Base-by-base conservation (phyloP, 2,329 filamentous ascomycete genomes). In the Fusarium sp. region DNA sequence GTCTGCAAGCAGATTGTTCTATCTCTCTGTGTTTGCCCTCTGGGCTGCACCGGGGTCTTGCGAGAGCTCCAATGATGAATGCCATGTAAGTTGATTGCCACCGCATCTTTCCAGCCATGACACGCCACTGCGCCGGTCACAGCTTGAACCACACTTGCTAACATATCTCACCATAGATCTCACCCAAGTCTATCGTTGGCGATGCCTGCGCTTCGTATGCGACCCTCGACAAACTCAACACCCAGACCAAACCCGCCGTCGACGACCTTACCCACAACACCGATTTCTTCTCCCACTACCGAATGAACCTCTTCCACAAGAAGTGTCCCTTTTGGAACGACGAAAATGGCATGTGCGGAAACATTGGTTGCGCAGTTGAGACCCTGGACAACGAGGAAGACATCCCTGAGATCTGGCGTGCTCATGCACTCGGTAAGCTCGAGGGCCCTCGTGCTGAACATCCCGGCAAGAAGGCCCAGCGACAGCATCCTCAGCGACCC, bases 211-310 rank as follows among this genome's bases (percentile, higher is more conserved):
- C 93, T 66, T 97, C 95, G 57, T 99, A 97, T 81, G 90, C 91
- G 57, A 94, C 93, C 37, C 91, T 99, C 79, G 94, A 99, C 77
- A 84, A 85, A 39, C 85, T 99, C 55, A 99, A 98, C 81, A 81
- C 85, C 71, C 87, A 89, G 63, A 85, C 98, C 67, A 90, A 91
- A 74, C 92, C 94, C 20, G 88, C 90, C 53, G 83, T 99, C 72
- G 88, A 93, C 74, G 91, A 93, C 57, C 88, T 99, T 44, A 97
- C 93, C 1, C 89, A 89, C 73, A 89, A 92, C 54, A 97, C 95
- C 79, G 96, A 99, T 81, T 99, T 98, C 86, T 99, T 99, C 82
- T 95, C 95, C 54, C 94, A 98, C 81, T 99, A 98, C 83, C 91
- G 96, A 60, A 84, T 99, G 44, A 98, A 98, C 79, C 87, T 99